Evolutionary conservation across 768 basidiomycete genomes (phyloP).

Genomic region (Naganishia randhawae): DNA sequence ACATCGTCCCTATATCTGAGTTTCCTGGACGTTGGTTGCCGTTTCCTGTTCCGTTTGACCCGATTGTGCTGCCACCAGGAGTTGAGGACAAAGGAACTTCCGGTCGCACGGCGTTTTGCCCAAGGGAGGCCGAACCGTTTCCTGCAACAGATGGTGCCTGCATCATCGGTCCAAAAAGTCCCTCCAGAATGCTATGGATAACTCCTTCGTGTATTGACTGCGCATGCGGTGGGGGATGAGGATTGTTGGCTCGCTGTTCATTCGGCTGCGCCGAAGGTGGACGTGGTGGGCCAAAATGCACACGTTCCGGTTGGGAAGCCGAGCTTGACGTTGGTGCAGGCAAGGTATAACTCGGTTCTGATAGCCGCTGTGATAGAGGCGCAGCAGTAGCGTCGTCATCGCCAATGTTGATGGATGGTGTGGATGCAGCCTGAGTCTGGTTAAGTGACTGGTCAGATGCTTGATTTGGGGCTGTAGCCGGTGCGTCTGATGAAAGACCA

Average conservation of each 20-base stretch:
- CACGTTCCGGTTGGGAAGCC: not conserved
- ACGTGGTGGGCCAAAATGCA: slow-evolving; percentile 1
- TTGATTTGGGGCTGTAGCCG: not conserved
- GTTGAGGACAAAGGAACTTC: not conserved
- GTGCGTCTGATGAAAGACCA: not conserved
- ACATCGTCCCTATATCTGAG: slow-evolving; percentile 6
- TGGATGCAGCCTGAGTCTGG: not conserved
- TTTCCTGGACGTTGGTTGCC: slow-evolving; percentile 1
- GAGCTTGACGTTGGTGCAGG: not conserved
- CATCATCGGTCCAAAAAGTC: slow-evolving; percentile 9
- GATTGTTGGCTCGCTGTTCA: not conserved
- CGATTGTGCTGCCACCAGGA: slow-evolving; percentile 5
- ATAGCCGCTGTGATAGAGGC: not conserved
- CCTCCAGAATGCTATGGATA: slow-evolving; percentile 11
- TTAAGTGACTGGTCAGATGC: not conserved
- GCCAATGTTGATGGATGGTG: not conserved
- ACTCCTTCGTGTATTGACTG: slow-evolving; percentile 11
- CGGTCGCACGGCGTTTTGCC: not conserved
- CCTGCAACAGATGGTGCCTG: not conserved
- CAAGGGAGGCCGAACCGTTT: not conserved
- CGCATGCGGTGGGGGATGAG: not conserved
- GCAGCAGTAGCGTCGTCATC: not conserved
- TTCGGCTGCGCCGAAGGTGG: not conserved
- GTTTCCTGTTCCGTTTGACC: too few species aligned
- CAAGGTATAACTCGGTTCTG: not conserved